Evolutionary conservation across 116 monocot genomes (phyloP).

Genomic region (Zostera marina): DNA sequence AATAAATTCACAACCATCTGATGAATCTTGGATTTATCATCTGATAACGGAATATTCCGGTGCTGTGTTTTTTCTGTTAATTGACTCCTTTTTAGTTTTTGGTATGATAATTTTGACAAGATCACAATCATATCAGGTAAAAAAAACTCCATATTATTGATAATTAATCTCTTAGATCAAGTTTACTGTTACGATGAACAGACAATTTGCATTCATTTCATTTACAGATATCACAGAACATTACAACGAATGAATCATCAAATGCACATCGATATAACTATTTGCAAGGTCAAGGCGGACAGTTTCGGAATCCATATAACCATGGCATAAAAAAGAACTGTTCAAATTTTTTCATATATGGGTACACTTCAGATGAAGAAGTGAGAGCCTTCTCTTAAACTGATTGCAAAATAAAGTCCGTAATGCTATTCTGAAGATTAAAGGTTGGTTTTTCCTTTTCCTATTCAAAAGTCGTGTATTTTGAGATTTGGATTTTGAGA

Average conservation of each 20-base stretch:
- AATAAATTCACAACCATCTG: constrained; percentile 24
- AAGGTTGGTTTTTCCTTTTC: too few relatives aligned
- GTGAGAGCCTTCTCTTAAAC: constrained; percentile 68
- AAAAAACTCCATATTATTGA: background rate
- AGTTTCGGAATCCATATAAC: constrained; percentile 71
- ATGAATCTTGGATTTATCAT: constrained; percentile 33
- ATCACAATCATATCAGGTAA: constrained; percentile 73
- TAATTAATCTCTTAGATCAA: background rate
- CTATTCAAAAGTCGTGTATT: too few relatives aligned
- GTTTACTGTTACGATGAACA: background rate
- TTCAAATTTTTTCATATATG: constrained; percentile 46
- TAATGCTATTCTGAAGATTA: too few relatives aligned
- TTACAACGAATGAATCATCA: constrained; percentile 84
- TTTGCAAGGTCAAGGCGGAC: constrained; percentile 58
- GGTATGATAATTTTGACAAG: constrained; percentile 43
- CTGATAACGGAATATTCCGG: constrained; percentile 47
- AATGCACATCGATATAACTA: constrained; percentile 66
- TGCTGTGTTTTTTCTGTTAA: constrained; percentile 43
- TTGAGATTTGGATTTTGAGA: too few relatives aligned
- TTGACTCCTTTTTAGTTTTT: constrained; percentile 36
- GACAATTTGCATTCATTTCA: background rate
- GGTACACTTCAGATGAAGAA: constrained; percentile 67
- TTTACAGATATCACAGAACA: constrained; percentile 69
- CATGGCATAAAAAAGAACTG: constrained; percentile 66
- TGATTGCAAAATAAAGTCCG: background rate